Percentiles rank a stretch among this genome's conserved stretches.
Evolutionary conservation across 2,329 filamentous ascomycete genomes (phyloP).

Genomic region (Xylariomycetidae sp.): DNA sequence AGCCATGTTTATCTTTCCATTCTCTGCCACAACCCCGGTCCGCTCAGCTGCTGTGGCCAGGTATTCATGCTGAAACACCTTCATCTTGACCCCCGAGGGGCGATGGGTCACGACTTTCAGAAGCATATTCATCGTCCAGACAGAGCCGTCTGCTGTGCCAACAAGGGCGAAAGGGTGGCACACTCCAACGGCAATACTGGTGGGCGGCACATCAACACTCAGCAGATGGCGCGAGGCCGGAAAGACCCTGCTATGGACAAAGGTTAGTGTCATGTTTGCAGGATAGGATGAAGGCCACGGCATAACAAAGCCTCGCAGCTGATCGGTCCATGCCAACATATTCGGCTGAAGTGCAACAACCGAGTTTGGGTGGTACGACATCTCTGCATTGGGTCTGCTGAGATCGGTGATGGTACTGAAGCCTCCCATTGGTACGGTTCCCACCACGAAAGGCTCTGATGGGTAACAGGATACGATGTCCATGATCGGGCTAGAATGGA

Average conservation of each 20-base stretch:
- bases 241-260: slow-evolving; percentile 47
- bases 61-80: slow-evolving; percentile 50
- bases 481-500: slow-evolving; percentile 48
- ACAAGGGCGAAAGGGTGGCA: slow-evolving; percentile 49
- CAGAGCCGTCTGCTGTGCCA: slow-evolving; percentile 47
- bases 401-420: slow-evolving; percentile 48
- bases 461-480: slow-evolving; percentile 52
- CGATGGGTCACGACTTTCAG: slow-evolving; percentile 37
- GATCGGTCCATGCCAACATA: slow-evolving; percentile 48
- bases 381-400: slow-evolving; percentile 44
- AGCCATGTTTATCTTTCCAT: too few relatives aligned
- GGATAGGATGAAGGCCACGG: slow-evolving; percentile 47
- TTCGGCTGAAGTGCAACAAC: slow-evolving; percentile 47
- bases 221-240: slow-evolving; percentile 47
- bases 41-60: too few relatives aligned
- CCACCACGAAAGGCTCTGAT: slow-evolving; percentile 49
- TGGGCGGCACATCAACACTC: slow-evolving; percentile 43
- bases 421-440: slow-evolving; percentile 49
- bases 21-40: too few relatives aligned
- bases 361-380: slow-evolving; percentile 46
- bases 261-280: slow-evolving; percentile 46
- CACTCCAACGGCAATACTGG: slow-evolving; percentile 42
- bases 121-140: slow-evolving; percentile 43
- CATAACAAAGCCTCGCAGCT: slow-evolving; percentile 48
- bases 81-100: slow-evolving; percentile 34